Conservation (phyloP, 2,329 filamentous ascomycete genomes). For the Exophiala viscosa region DNA sequence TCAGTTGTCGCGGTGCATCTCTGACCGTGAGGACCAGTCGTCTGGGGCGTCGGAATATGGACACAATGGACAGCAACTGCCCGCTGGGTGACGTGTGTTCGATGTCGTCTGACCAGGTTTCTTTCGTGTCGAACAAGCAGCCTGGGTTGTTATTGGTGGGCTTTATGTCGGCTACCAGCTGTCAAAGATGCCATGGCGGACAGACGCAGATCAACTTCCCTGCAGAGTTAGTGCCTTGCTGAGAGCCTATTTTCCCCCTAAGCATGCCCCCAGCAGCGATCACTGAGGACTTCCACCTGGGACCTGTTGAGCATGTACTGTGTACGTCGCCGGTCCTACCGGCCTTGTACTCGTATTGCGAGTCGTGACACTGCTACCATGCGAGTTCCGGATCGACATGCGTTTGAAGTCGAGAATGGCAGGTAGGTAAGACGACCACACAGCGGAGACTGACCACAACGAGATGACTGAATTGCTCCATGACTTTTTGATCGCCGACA, state of each 20-base stretch:
- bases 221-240: background rate
- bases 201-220: slow-evolving; percentile 9
- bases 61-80: background rate
- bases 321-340: too few species aligned
- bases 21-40: too few species aligned
- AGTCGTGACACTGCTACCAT: too few species aligned
- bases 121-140: background rate
- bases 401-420: too few species aligned
- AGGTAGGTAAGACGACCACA: too few species aligned
- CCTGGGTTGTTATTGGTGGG: background rate
- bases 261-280: slow-evolving; percentile 4
- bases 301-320: too few species aligned
- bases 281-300: background rate
- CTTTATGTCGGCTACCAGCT: background rate
- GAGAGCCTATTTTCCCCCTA: background rate
- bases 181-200: background rate
- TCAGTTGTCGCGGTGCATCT: too few species aligned
- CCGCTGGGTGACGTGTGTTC: too few species aligned
- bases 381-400: too few species aligned
- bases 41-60: background rate
- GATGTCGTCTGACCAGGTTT: background rate
- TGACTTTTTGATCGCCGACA: background rate
- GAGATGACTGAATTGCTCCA: background rate
- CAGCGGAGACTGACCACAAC: too few species aligned
- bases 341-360: too few species aligned